Base-by-base conservation (phyloP, 805 yeast genomes). In the Wickerhamiella musiphila region DNA sequence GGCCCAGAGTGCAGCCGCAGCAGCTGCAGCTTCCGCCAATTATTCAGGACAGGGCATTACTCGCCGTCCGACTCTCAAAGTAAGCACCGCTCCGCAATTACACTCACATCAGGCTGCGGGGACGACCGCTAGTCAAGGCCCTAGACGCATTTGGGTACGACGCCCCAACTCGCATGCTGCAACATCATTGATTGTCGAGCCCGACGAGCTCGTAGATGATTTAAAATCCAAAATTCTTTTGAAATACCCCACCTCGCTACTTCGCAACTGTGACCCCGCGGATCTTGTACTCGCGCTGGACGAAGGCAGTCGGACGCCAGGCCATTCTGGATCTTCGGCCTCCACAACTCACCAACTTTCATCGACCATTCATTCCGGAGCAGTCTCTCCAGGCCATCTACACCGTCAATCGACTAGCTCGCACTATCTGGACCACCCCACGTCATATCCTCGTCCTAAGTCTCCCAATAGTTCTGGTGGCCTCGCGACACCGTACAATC, bases 191-290 rank as follows among this genome's bases (percentile, higher is more conserved):
- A 49, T 61, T 36, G 75, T 78, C 13, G 59, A 61, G 12, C 69
- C 69, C 19, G 48, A 52, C 14, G 86, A 78, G 47, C 63, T 83
- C 1, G 65, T 84, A 4, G 96, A 84, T 51, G 53, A 86, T 52
- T 58, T 84, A 44, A 84, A 84, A 46, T 56, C 63, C 8, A 63
- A 70, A 37, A 63, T 84, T 1, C 52, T 73, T 23, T 56, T 56
- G 28, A 78, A 74, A 43, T 77, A 66, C 50, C 78, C 92, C 34
- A 70, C 76, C 37, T 65, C 79, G 2, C 47, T 76, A 35, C 78
- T 72, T 3, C 50, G 66, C 38, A 49, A 58, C 28, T 66, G 63
- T 46, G 82, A 82, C 56, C 73, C 92, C 6, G 70, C 93, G 8
- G 81, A 78, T 48, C 37, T 66, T 33, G 41, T 44, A 13, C 36